Evolutionary conservation across 805 yeast genomes (phyloP).

Genomic region (Zygosaccharomyces pseudorouxii): DNA sequence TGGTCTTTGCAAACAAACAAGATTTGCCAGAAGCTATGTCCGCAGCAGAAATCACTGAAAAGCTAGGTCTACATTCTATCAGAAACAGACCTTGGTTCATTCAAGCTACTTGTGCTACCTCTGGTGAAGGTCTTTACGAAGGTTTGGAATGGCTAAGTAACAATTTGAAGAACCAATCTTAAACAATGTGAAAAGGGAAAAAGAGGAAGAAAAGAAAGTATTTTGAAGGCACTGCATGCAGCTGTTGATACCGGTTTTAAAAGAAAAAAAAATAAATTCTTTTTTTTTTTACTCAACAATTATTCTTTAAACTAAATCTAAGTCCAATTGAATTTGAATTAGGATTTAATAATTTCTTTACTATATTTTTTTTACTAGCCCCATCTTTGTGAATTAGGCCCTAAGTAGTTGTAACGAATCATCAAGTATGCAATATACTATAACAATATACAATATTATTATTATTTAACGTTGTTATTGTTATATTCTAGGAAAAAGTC

Average conservation of each 20-base stretch:
- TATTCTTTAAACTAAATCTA: background rate
- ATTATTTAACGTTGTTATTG: background rate
- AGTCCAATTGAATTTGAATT: background rate
- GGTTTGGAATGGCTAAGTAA: slow-evolving; percentile 96
- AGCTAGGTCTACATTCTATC: slow-evolving; percentile 92
- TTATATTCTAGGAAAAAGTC: background rate
- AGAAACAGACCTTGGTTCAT: slow-evolving; percentile 99
- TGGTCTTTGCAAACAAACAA: slow-evolving; percentile 97
- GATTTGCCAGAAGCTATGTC: slow-evolving; percentile 99
- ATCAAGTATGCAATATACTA: slow-evolving; percentile 6
- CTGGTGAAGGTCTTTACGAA: slow-evolving; percentile 97
- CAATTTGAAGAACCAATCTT: slow-evolving; percentile 71
- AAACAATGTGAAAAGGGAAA: slow-evolving; percentile 8
- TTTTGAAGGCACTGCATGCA: background rate
- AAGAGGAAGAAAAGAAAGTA: background rate
- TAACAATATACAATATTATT: slow-evolving; percentile 4
- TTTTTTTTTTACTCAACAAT: background rate
- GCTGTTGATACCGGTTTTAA: background rate
- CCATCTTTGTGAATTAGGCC: slow-evolving; percentile 8
- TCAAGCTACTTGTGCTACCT: slow-evolving; percentile 98
- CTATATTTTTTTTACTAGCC: slow-evolving; percentile 5
- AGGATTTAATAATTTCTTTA: background rate
- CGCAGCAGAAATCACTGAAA: slow-evolving; percentile 97
- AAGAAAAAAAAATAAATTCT: background rate
- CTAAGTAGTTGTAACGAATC: slow-evolving; percentile 8